phyloP scores from a whole-genome alignment of 768 basidiomycete species.

The Artomyces pyxidatus region DNA sequence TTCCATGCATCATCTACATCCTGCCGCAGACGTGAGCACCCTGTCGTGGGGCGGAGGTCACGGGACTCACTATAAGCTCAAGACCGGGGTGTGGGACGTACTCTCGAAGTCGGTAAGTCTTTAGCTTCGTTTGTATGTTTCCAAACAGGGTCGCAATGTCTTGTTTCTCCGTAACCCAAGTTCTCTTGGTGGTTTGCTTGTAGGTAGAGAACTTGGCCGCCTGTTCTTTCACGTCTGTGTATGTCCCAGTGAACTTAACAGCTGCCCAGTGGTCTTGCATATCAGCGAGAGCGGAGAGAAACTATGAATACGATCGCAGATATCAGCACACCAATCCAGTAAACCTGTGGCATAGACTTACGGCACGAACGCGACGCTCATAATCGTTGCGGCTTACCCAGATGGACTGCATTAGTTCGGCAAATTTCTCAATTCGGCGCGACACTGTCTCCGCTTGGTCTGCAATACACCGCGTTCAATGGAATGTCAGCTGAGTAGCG shows the following conservation, averaged over 20 bases:
- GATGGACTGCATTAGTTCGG: conserved; percentile 88
- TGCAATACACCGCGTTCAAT: no score
- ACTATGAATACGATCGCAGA: conserved; percentile 27
- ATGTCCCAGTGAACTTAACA: conserved; percentile 61
- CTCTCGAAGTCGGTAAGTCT: conserved; percentile 79
- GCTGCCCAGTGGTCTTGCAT: conserved; percentile 66
- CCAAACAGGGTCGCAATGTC: conserved; percentile 83
- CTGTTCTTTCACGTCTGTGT: conserved; percentile 73
- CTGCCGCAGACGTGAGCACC: conserved; percentile 21
- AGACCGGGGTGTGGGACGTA: conserved; percentile 76
- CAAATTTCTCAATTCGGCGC: conserved; percentile 90
- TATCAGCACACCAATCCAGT: conserved; percentile 3
- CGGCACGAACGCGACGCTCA: conserved; percentile 72
- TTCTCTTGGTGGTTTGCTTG: conserved; percentile 79
- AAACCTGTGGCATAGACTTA: conserved; percentile 25
- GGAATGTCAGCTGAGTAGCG: neutral
- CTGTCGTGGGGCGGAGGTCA: no score
- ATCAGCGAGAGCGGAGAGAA: conserved; percentile 58
- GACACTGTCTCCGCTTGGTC: conserved; percentile 95
- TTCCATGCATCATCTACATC: conserved; percentile 81
- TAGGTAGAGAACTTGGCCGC: conserved; percentile 67
- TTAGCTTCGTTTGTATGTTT: conserved; percentile 90
- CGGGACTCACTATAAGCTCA: conserved; percentile 41
- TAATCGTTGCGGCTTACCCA: conserved; percentile 89
- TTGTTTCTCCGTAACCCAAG: conserved; percentile 86